Percentiles rank a stretch among this genome's conserved stretches.
Conservation (phyloP, 1,284 basidiomycete genomes). For the Melampsora larici-populina region DNA sequence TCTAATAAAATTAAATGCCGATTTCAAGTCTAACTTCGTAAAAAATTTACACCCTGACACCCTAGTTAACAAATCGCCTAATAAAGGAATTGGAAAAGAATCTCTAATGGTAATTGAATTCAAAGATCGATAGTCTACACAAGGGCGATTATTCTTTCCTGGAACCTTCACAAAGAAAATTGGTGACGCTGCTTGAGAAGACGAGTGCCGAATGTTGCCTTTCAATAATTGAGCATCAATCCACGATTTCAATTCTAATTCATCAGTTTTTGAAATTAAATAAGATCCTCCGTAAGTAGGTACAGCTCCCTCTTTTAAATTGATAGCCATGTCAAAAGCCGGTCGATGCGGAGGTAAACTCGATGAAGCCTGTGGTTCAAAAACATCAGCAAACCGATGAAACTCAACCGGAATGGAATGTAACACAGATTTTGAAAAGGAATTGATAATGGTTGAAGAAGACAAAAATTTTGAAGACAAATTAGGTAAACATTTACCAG, state of each 20-base stretch:
- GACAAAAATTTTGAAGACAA: neutral
- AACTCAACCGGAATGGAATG: neutral
- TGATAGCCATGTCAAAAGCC: neutral
- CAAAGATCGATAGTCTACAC: slow-evolving; percentile 14
- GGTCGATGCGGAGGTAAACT: too few relatives aligned
- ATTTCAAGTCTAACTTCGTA: slow-evolving; percentile 51
- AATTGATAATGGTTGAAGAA: neutral
- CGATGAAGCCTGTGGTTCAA: neutral
- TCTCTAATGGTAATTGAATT: slow-evolving; percentile 35
- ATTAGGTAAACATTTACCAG: neutral
- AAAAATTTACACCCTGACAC: slow-evolving; percentile 43
- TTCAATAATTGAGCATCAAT: neutral
- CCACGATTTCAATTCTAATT: neutral
- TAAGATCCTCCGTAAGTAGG: neutral
- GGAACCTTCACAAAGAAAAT: too few relatives aligned
- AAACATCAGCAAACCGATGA: neutral
- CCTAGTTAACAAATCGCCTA: slow-evolving; percentile 42
- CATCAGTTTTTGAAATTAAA: neutral
- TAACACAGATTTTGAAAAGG: neutral
- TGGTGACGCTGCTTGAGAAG: slow-evolving; percentile 11
- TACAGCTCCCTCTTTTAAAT: neutral
- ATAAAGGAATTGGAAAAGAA: slow-evolving; percentile 45
- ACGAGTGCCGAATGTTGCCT: slow-evolving; percentile 12
- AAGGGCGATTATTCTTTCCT: neutral
- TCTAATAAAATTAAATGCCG: slow-evolving; percentile 51